Evolutionary conservation across 768 basidiomycete species (phyloP).

Genomic region (Agaricus sinodeliciosus): DNA sequence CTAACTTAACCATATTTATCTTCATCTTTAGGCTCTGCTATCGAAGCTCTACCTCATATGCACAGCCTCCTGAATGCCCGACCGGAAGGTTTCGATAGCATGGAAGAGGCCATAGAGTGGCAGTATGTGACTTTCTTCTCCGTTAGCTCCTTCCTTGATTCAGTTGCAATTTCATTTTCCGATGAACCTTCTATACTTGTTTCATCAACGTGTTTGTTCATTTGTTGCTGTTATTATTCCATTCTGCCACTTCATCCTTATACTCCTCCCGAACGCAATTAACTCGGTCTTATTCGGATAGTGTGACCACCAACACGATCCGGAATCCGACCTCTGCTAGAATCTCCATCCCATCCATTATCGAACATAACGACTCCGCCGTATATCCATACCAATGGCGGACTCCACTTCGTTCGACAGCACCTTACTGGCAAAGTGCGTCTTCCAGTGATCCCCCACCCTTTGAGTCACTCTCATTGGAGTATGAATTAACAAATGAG

Average conservation of each 20-base stretch:
- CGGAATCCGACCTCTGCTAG: constrained; percentile 78
- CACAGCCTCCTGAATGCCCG: constrained; percentile 77
- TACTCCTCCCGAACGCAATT: background rate
- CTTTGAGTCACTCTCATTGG: background rate
- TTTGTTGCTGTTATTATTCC: background rate
- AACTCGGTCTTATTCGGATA: constrained; percentile 21
- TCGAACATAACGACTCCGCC: constrained; percentile 41
- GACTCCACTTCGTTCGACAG: constrained; percentile 76
- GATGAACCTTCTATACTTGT: background rate
- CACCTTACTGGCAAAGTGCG: constrained; percentile 84
- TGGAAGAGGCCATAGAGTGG: constrained; percentile 90
- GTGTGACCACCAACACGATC: constrained; percentile 76
- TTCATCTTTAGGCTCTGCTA: constrained; percentile 62
- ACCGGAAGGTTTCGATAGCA: constrained; percentile 77
- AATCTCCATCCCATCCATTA: constrained; percentile 79
- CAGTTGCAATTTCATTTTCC: background rate
- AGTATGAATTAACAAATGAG: background rate
- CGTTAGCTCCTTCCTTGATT: background rate
- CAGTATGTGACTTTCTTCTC: constrained; percentile 55
- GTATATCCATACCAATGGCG: constrained; percentile 63
- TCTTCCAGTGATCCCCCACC: background rate
- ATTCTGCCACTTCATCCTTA: background rate
- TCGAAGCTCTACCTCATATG: constrained; percentile 94
- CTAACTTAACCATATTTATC: background rate
- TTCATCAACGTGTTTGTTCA: background rate